Conservation (phyloP, 208 protist species). For the Wallacemonas sp. region DNA sequence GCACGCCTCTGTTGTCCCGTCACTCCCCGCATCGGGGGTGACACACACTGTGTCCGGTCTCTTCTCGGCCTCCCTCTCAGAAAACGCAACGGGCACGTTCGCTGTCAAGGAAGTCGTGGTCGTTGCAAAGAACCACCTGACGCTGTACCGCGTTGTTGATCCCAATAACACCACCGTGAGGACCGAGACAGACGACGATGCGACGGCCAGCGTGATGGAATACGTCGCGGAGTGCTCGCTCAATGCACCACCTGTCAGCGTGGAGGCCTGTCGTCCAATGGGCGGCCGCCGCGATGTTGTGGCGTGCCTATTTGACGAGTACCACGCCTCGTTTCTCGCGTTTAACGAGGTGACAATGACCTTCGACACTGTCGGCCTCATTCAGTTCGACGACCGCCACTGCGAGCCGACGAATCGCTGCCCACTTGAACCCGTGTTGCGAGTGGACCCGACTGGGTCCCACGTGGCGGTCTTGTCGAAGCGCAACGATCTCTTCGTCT, state of each 20-base stretch:
- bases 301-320: slow-evolving; percentile 80
- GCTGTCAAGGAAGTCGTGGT: slow-evolving; percentile 52
- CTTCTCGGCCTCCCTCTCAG: slow-evolving; percentile 45
- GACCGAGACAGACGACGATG: not conserved
- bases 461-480: slow-evolving; percentile 71
- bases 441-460: slow-evolving; percentile 60
- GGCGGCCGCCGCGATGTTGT: slow-evolving; percentile 60
- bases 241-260: slow-evolving; percentile 61
- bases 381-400: slow-evolving; percentile 77
- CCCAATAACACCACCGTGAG: too few species aligned
- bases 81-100: not conserved
- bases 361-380: slow-evolving; percentile 73
- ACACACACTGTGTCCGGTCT: slow-evolving; percentile 76
- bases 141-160: slow-evolving; percentile 51
- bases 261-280: slow-evolving; percentile 55
- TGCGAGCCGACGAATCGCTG: slow-evolving; percentile 39
- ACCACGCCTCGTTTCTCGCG: slow-evolving; percentile 80
- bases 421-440: slow-evolving; percentile 62
- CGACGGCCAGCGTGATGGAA: slow-evolving; percentile 12
- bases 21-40: slow-evolving; percentile 63
- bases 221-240: slow-evolving; percentile 55
- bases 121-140: slow-evolving; percentile 70
- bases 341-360: slow-evolving; percentile 58
- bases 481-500: slow-evolving; percentile 68
- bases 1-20: slow-evolving; percentile 71